These are phyloP conservation scores for Backusella australiensis DNA, from an alignment of 192 early-diverging fungal genomes.

Conservation along the genomic window DNA sequence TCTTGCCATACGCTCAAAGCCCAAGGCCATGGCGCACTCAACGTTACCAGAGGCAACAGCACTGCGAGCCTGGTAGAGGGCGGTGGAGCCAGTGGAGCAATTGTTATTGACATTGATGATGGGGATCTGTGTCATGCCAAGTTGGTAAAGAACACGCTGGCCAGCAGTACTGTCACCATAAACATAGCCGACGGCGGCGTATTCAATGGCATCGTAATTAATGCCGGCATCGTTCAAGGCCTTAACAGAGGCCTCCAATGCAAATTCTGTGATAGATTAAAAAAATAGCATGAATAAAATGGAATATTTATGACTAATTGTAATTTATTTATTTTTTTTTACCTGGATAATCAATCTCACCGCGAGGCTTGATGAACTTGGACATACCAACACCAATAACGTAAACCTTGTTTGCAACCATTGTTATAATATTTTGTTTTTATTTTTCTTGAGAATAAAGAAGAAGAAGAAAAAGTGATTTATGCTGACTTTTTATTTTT, in stretches of 20 bases:
- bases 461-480: background rate
- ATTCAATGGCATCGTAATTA: constrained; percentile 65
- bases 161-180: constrained; percentile 68
- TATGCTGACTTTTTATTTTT: background rate
- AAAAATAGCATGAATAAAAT: background rate
- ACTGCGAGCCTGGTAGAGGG: constrained; percentile 61
- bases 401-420: constrained; percentile 15
- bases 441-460: background rate
- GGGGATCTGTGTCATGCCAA: constrained; percentile 74
- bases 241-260: constrained; percentile 62
- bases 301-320: background rate
- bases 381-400: constrained; percentile 62
- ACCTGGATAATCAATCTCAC: constrained; percentile 45
- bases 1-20: constrained; percentile 70
- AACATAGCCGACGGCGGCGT: constrained; percentile 45
- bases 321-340: background rate
- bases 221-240: constrained; percentile 69
- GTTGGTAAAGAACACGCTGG: constrained; percentile 69
- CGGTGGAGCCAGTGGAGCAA: constrained; percentile 73
- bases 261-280: constrained; percentile 40
- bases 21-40: constrained; percentile 72
- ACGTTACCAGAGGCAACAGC: constrained; percentile 56
- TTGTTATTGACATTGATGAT: constrained; percentile 77
- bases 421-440: background rate
- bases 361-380: constrained; percentile 57